phyloP scores from a whole-genome alignment of 352 stramenopile species.

The Aphanomyces stellatus region DNA sequence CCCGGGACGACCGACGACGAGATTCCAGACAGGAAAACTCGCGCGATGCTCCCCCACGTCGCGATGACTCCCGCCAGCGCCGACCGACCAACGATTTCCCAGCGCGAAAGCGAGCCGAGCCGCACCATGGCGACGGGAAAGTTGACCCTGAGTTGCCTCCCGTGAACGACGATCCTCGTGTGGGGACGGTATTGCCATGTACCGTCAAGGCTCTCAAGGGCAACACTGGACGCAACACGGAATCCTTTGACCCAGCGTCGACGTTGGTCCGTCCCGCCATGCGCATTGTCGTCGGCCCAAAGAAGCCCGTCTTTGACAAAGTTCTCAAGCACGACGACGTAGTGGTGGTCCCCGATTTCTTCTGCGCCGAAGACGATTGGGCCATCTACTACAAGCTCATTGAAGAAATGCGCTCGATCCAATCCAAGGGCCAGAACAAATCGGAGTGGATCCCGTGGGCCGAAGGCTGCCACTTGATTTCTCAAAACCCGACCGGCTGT shows the following conservation, averaged over 20 bases:
- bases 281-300: constrained; percentile 30
- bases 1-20: neutral
- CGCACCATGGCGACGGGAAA: constrained; percentile 16
- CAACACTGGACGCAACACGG: constrained; percentile 26
- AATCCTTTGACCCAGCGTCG: constrained; percentile 28
- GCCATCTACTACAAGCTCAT: constrained; percentile 45
- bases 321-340: constrained; percentile 48
- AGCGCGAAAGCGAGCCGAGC: neutral
- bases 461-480: constrained; percentile 89
- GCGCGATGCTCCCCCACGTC: neutral
- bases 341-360: constrained; percentile 46
- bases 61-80: neutral
- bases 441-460: constrained; percentile 49
- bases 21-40: too few relatives aligned
- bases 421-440: constrained; percentile 59
- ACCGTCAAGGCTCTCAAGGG: constrained; percentile 10
- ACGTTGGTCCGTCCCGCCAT: constrained; percentile 48
- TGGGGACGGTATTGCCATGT: constrained; percentile 8
- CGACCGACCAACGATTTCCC: neutral
- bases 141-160: constrained; percentile 5
- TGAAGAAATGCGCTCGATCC: constrained; percentile 38
- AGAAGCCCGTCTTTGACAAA: constrained; percentile 23
- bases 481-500: constrained; percentile 79
- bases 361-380: constrained; percentile 44
- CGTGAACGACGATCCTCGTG: constrained; percentile 14